Conservation (phyloP, 805 yeast genomes). For the Yamadazyma philogaea region DNA sequence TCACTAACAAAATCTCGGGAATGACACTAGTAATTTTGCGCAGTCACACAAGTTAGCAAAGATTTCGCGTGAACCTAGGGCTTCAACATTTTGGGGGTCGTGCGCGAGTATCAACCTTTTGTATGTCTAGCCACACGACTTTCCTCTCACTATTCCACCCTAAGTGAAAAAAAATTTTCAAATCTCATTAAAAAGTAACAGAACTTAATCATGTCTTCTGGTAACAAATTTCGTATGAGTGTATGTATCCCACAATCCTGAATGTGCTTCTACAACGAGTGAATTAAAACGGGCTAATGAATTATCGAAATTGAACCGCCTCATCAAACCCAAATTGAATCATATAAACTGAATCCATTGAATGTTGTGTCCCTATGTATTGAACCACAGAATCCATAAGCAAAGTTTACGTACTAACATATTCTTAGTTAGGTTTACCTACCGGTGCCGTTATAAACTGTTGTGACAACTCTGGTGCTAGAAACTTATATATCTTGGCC, state of each 20-base stretch:
- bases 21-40: neutral
- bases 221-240: constrained; percentile 99
- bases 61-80: constrained; percentile 1
- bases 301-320: neutral
- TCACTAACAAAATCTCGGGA: neutral
- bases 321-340: neutral
- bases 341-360: neutral
- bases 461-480: constrained; percentile 99
- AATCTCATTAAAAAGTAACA: constrained; percentile 7
- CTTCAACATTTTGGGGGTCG: constrained; percentile 1
- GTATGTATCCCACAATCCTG: constrained; percentile 52
- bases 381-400: neutral
- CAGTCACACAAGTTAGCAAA: neutral
- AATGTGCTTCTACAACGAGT: neutral
- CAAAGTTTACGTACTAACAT: constrained; percentile 24
- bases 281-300: neutral
- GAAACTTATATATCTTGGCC: constrained; percentile 97
- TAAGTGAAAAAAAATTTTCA: constrained; percentile 6
- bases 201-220: constrained; percentile 54
- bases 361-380: neutral
- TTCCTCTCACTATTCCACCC: constrained; percentile 2
- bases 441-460: constrained; percentile 99
- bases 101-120: neutral
- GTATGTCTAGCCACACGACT: constrained; percentile 4
- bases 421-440: constrained; percentile 91